Conservation (phyloP, 208 protist genomes). For the Plasmodiophora brassicae region DNA sequence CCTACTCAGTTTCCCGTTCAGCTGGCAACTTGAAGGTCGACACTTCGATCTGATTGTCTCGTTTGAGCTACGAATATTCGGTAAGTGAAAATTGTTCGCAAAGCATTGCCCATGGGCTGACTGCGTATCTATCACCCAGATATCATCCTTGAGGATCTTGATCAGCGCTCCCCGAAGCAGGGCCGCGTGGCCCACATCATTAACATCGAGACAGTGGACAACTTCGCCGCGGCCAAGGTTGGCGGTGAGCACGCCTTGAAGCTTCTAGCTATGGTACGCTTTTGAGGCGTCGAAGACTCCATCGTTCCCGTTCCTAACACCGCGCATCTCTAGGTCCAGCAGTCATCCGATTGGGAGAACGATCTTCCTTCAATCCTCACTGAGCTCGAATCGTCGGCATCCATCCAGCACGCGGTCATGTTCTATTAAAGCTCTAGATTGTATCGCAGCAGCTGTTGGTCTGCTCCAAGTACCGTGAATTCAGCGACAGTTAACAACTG, state of each 20-base stretch:
- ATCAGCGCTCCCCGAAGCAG: not conserved
- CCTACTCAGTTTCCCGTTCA: not conserved
- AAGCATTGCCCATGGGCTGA: too few relatives aligned
- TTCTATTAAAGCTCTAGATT: not conserved
- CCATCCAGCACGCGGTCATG: not conserved
- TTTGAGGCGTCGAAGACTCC: not conserved
- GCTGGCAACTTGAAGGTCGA: not conserved
- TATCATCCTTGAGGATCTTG: constrained; percentile 4
- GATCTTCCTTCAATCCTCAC: not conserved
- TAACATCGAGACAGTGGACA: constrained; percentile 2
- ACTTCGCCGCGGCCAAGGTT: constrained; percentile 3
- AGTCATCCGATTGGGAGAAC: constrained; percentile 12
- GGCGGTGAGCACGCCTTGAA: not conserved
- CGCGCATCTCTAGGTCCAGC: not conserved
- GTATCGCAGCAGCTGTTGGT: too few relatives aligned
- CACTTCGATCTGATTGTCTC: constrained; percentile 18
- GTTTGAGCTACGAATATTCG: constrained; percentile 2
- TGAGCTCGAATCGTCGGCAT: not conserved
- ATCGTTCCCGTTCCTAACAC: not conserved
- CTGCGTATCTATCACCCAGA: not conserved
- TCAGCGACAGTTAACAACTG: too few relatives aligned
- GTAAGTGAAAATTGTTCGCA: too few relatives aligned
- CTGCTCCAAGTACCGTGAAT: too few relatives aligned
- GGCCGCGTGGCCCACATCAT: not conserved
- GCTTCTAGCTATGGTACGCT: not conserved